Base-by-base conservation (phyloP, 371 early-diverging fungal species). In the Zychaea mexicana region DNA sequence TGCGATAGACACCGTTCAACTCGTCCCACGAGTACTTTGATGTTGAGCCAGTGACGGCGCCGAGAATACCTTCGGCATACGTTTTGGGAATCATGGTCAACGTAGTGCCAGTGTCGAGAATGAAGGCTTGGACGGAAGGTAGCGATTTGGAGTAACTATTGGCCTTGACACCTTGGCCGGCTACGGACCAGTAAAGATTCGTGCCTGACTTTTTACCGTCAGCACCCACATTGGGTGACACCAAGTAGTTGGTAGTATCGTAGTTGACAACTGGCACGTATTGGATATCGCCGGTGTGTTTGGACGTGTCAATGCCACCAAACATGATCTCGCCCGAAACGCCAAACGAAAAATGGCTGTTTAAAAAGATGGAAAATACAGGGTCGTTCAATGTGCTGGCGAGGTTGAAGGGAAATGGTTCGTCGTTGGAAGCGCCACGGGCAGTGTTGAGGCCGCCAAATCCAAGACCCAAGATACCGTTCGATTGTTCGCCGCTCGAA, bases 101-200 rank as follows among this genome's bases (percentile, higher is more conserved):
- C 0, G 77, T 73, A 12, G 77, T 71, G 24, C 77, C 77, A 6
- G 73, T 73, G 26, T 77, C 73, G 19, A 73, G 64, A 6, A 70
- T 60, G n/a, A 70, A 60, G 1, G 61, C 62, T 33, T 62, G 59
- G 28, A 65, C 13, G 7, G 30, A 26, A 10, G 56, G 32, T 6
- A 64, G 52, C 17, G 56, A 39, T 17, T 36, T 27, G 24, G 27
- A 9, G 46, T 58, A 64, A 0, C 30, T 19, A 27, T 22, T 31
- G 15, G 58, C 58, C 39, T 53, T 42, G 30, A 77, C 33, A 6
- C 65, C 62, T 13, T 47, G 61, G 15, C 66, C 71, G 13, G 70
- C 45, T n/a, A 66, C 70, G 1, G 70, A 66, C 70, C 70, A 70
- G 36, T 70, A 70, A 7, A 66, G 56, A 56, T 66, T 66, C 3